These are phyloP conservation scores for Sophora flavescens DNA, from an alignment of 306 rosid genomes.

Conservation along the genomic window DNA sequence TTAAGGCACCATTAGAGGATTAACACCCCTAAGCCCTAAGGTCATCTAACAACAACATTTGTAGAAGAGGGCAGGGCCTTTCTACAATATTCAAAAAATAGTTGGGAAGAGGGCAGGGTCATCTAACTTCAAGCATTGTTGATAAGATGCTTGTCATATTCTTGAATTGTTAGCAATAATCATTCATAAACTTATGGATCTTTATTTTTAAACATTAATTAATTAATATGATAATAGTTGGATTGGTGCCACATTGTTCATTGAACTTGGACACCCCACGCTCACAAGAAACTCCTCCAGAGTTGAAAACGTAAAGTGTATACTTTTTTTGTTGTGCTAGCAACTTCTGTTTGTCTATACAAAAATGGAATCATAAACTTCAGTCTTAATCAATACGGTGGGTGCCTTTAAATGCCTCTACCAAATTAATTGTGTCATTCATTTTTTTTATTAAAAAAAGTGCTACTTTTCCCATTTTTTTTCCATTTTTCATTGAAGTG, in stretches of 20 bases:
- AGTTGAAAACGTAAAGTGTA: not conserved
- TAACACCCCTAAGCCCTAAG: too few relatives aligned
- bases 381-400: not conserved
- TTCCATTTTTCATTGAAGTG: too few relatives aligned
- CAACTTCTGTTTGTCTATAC: not conserved
- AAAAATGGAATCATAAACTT: not conserved
- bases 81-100: too few relatives aligned
- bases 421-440: too few relatives aligned
- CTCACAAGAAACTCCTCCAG: constrained; percentile 5
- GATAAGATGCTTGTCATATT: constrained; percentile 12
- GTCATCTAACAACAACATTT: too few relatives aligned
- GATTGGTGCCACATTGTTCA: constrained; percentile 3
- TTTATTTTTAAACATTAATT: not conserved
- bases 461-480: too few relatives aligned
- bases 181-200: not conserved
- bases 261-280: constrained; percentile 44
- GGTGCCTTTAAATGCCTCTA: too few relatives aligned
- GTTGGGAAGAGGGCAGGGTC: too few relatives aligned
- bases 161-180: not conserved
- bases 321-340: not conserved
- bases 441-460: too few relatives aligned
- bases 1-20: too few relatives aligned
- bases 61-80: too few relatives aligned
- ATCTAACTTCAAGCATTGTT: not conserved
- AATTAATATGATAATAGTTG: not conserved